Evolutionary conservation across 306 rosid genomes (phyloP), one percentile per base, ranked within the genome.

Genomic region (Medicago truncatula): DNA sequence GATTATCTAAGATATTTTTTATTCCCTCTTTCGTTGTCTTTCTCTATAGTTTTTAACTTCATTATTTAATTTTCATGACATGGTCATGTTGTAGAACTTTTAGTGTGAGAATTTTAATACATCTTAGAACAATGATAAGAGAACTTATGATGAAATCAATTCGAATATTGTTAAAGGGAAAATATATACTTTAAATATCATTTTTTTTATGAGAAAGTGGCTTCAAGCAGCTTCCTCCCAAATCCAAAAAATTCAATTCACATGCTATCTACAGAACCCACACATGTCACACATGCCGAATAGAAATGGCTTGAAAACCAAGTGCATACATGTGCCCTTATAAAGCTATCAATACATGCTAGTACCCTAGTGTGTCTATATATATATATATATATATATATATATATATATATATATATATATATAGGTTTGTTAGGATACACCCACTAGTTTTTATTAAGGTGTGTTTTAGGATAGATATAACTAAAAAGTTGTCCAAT

Each of bases 211-310:
- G 15, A 53, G 20, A 71, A 70, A 67, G 76, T 50, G 64, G 34
- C 9, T 16, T 67, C 2, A 59, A 57, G 31, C 46, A 67, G 53
- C 41, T 76, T 52, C 43, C 70, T 38, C 23, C 18, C 23, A 72
- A 76, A 84, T 69, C 63, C 63, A 68, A 54, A 81, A 68, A 54
- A 81, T 70, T 54, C 56, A 65, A 57, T 78, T 76, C 87, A 88
- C 83, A 88, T 81, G 92, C 4, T 60, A 60, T 60, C 41, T 28
- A 60, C 75, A 81, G 57, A 83, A 62, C 60, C 50, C 69, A 72
- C 85, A 86, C 88, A 76, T 83, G 89, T 56, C 87, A 61, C 88
- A 86, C 93, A 82, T 89, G 95, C 87, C 71, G 2, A 81, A 80
- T 78, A 80, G 67, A 69, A 69, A 79, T 71, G 77, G 79, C 81